Conservation (phyloP, 495 filamentous ascomycete genomes). For the Chaetomium cochliodes region DNA sequence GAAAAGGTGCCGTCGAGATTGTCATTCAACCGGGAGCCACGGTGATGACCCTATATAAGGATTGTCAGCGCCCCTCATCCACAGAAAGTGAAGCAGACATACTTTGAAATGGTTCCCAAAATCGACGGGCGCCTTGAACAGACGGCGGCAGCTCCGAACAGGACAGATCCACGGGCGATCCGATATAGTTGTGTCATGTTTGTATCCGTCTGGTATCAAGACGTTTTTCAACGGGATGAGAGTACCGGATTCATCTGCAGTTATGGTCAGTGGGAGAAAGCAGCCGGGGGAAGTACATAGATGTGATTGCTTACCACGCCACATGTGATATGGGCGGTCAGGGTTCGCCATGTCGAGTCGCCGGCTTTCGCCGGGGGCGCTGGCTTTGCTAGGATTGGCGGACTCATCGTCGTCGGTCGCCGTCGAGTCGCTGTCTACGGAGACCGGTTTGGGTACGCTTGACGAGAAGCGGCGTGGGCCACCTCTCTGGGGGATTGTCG, state of each 20-base stretch:
- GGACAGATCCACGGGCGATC: slow-evolving; percentile 28
- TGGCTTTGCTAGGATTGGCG: neutral
- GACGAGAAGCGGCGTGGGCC: neutral
- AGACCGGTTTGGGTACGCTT: neutral
- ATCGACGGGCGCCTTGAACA: slow-evolving; percentile 8
- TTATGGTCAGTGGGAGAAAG: neutral
- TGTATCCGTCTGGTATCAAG: too few relatives aligned
- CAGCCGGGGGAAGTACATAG: neutral
- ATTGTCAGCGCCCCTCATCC: too few relatives aligned
- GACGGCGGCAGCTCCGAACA: slow-evolving; percentile 23
- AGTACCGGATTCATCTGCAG: neutral
- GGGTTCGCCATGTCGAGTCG: slow-evolving; percentile 18
- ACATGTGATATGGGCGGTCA: slow-evolving; percentile 26
- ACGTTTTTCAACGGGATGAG: too few relatives aligned
- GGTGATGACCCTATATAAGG: too few relatives aligned
- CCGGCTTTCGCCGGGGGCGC: neutral
- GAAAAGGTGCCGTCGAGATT: too few relatives aligned
- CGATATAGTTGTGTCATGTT: too few relatives aligned
- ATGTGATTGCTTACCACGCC: slow-evolving; percentile 13
- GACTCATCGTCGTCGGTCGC: neutral
- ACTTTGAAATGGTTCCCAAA: slow-evolving; percentile 29
- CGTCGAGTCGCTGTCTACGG: neutral
- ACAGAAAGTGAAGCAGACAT: too few relatives aligned
- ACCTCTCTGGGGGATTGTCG: slow-evolving; percentile 5
- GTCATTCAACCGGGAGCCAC: too few relatives aligned